Conservation (phyloP, 73 alveolate species). For the Paraurostyla sp. region DNA sequence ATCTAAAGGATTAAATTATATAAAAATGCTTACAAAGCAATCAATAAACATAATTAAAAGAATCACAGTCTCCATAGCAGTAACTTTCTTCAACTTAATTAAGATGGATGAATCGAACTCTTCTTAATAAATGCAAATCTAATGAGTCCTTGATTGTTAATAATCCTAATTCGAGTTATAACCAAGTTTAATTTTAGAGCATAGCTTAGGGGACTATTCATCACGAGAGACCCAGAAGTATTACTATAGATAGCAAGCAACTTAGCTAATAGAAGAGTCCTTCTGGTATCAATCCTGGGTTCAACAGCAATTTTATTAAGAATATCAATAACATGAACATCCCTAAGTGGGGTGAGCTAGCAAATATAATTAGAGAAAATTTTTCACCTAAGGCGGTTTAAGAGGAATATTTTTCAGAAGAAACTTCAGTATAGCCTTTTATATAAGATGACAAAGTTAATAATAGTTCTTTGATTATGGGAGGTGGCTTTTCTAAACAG, state of each 20-base stretch:
- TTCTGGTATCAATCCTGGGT: no score
- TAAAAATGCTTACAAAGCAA: neutral
- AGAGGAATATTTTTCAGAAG: neutral
- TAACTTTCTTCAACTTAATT: neutral
- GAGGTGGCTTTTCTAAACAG: no score
- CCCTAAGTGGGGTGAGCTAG: constrained; percentile 59
- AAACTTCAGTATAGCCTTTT: neutral
- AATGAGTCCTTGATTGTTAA: neutral
- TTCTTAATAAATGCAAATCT: constrained; percentile 35
- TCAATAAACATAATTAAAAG: neutral
- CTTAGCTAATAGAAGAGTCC: constrained; percentile 14
- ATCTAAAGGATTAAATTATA: constrained; percentile 15
- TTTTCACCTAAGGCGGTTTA: neutral
- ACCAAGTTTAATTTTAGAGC: neutral
- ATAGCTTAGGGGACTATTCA: no score
- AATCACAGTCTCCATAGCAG: no score
- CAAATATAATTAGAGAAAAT: constrained; percentile 11
- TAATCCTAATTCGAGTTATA: neutral
- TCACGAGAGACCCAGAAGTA: constrained; percentile 54
- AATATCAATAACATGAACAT: neutral
- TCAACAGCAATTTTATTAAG: neutral
- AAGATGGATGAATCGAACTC: constrained; percentile 42
- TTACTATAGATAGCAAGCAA: neutral
- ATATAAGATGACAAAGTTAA: neutral
- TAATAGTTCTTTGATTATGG: neutral